phyloP scores from a whole-genome alignment of 2,329 filamentous ascomycete genomes.

The Claviceps humidiphila region DNA sequence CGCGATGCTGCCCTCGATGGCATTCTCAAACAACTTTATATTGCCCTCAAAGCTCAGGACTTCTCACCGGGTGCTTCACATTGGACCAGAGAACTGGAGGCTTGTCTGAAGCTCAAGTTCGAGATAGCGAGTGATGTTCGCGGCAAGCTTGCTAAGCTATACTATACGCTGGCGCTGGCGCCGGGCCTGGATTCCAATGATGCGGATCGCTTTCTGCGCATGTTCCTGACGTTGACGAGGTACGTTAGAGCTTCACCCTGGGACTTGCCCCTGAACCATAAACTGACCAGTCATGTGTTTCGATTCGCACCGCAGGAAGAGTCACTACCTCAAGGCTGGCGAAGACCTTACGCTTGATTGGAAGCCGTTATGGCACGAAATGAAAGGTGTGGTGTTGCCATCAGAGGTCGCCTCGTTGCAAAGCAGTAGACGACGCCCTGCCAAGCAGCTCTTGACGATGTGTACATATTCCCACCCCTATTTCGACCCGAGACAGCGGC shows the following conservation, averaged over 20 bases:
- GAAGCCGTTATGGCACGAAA: conserved; percentile 81
- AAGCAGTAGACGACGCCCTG: conserved; percentile 37
- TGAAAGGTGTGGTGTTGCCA: conserved; percentile 82
- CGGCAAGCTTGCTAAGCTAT: conserved; percentile 73
- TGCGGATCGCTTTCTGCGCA: conserved; percentile 84
- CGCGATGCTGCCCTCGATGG: conserved; percentile 69
- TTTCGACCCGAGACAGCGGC: conserved; percentile 78
- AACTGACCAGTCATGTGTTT: background rate
- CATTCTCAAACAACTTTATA: conserved; percentile 88
- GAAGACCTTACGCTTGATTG: conserved; percentile 89
- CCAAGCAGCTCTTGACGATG: conserved; percentile 67
- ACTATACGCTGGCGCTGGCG: conserved; percentile 85
- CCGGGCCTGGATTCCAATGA: conserved; percentile 74
- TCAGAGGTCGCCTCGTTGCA: conserved; percentile 62
- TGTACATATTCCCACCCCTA: conserved; percentile 84
- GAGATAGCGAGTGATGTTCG: conserved; percentile 79
- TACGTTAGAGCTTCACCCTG: conserved; percentile 28
- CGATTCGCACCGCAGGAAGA: conserved; percentile 46
- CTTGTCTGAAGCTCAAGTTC: conserved; percentile 94
- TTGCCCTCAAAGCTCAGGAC: conserved; percentile 81
- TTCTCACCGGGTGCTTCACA: conserved; percentile 88
- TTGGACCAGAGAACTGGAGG: conserved; percentile 91
- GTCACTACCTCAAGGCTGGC: conserved; percentile 84
- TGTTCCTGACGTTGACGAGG: conserved; percentile 95
- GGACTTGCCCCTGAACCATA: background rate